Evolutionary conservation across 208 protist species (phyloP), one percentile per base, ranked within the genome.

Genomic region (Leishmania tarentolae): DNA sequence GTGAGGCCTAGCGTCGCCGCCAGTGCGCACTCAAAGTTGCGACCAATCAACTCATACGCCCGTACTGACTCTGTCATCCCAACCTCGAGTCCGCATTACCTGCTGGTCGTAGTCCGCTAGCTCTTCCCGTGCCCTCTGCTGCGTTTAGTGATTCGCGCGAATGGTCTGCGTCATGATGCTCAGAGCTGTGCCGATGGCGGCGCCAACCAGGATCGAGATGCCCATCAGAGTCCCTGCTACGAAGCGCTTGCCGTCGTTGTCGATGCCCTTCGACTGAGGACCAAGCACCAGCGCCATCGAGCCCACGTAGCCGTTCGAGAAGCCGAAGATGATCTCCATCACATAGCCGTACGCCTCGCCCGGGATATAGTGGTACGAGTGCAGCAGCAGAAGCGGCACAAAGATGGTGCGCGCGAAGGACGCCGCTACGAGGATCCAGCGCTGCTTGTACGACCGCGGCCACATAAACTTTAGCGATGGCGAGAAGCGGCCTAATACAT

Each of bases 201-300:
- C 84, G 44, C 88, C 90, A 40, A 84, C 61, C 1, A 94, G 84
- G 46, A 94, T 89, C 28, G 87, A 86, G 37, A 92, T 88, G 42
- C 86, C 83, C 83, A 91, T 88, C 83, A 91, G 82, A 50, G 82
- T 88, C 13, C 90, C 90, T 3, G 90, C 88, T n/a, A 94, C 80
- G 59, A 91, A 86, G 56, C 87, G 88, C 82, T 94, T 87, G 69
- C 84, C 87, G 19, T 83, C 83, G 56, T 83, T 84, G 61, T 72
- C 76, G 42, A 93, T 74, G 53, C 82, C 85, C 21, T 44, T 52
- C 7, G 78, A 80, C 57, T 79, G 53, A 37, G 90, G 91, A n/a
- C 86, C 92, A 21, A 89, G 77, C 50, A 92, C 81, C 47, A 97
- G 84, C 31, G 85, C 42, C 73, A 95, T 80, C 47, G 71, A 86